Evolutionary conservation across 768 basidiomycete genomes (phyloP), one percentile per base, ranked within the genome.

Genomic region (Xerocomellus intermedius): DNA sequence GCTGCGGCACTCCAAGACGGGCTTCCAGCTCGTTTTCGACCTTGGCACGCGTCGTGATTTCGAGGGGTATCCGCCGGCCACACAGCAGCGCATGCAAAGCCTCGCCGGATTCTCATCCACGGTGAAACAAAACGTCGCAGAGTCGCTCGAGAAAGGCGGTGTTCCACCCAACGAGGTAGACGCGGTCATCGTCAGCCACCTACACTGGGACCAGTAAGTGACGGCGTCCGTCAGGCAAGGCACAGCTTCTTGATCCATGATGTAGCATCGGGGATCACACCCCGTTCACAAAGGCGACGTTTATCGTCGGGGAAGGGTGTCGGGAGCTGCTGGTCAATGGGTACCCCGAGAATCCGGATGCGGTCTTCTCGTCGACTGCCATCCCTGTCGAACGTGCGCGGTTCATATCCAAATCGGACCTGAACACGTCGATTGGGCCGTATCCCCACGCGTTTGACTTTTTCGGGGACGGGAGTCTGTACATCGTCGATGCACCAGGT

Each of bases 391-490:
- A 67, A 5, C 73, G 79, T 21, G 77, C 75, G 6, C 56, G 53
- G 16, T 81, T 75, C 59, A 56, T 81, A n/a, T 56, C 62, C 22
- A 54, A 64, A 33, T 54, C 59, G 5, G 73, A 71, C 1, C 73
- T 76, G 68, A 54, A 39, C 42, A 63, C 63, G 30, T 69, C 79
- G 28, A 64, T 84, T 39, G 82, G 80, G 0, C 79, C 80, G 2
- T 83, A 82, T 63, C 78, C 80, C 26, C 62, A 57, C 42, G 78
- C 80, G 5, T 60, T 78, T 19, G 82, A 86, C 68, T 78, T 75
- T 60, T 83, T 78, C 58, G 75, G 75, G 19, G 84, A 87, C 56
- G 84, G 83, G 8, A 81, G 79, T 59, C 63, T 83, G 35, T 85
- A 81, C 59, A 73, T 86, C 57, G 63, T 85, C 54, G 79, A 85